Evolutionary conservation across 23 red algal species (phyloP), one percentile per base, ranked within the genome.

Genomic region (Chondrus crispus): DNA sequence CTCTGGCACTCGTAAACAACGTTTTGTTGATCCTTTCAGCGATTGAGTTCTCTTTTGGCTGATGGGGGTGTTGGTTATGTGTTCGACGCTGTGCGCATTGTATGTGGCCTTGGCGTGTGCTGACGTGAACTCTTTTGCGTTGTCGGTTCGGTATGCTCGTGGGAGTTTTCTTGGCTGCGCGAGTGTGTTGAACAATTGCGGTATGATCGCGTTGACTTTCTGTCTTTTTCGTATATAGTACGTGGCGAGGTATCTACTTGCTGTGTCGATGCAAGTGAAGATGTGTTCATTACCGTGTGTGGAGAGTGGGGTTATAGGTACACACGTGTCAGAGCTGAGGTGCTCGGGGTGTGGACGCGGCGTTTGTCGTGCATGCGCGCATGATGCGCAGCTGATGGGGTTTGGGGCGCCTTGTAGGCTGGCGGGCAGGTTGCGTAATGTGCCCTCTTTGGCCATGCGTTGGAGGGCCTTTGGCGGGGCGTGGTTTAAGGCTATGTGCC

Each of bases 111-210:
- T 26, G 46, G 33, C 54, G 18, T 14, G 24, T 5, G 30, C 18
- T 33, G 76, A 81, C 33, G 28, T 57, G 76, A 53, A 81, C 54
- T 81, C 76, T 55, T 81, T 81, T 19, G 76, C 76, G 43, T 81
- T 81, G 47, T 81, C 76, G n/a, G n/a, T n/a, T n/a, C n/a, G n/a
- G n/a, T n/a, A n/a, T n/a, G n/a, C n/a, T n/a, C n/a, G n/a, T n/a
- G n/a, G n/a, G n/a, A n/a, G n/a, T n/a, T n/a, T n/a, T n/a, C n/a
- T n/a, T n/a, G n/a, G n/a, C n/a, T n/a, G n/a, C n/a, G n/a, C n/a
- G n/a, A n/a, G n/a, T n/a, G n/a, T n/a, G n/a, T n/a, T n/a, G n/a
- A n/a, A n/a, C n/a, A n/a, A n/a, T n/a, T n/a, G n/a, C n/a, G n/a
- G n/a, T n/a, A n/a, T n/a, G n/a, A n/a, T n/a, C n/a, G n/a, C n/a